Evolutionary conservation across 2,329 filamentous ascomycete species (phyloP).

Genomic region (Chrysoporthe puriensis): DNA sequence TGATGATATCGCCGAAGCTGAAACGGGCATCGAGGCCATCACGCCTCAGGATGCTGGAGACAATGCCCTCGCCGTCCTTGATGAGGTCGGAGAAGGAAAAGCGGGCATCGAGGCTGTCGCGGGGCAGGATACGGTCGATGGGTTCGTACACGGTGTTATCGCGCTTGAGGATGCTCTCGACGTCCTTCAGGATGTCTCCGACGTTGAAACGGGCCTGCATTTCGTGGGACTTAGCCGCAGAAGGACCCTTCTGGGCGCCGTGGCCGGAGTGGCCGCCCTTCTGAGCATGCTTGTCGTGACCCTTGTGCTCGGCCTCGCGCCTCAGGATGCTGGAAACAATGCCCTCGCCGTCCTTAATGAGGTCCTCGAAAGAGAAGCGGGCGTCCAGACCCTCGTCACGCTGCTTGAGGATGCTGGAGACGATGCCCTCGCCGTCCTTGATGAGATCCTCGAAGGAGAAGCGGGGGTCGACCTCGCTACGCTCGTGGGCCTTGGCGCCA

Average conservation of each 20-base stretch:
- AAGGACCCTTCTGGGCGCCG: background rate
- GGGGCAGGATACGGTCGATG: constrained; percentile 8
- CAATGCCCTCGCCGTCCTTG: background rate
- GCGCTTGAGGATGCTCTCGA: constrained; percentile 14
- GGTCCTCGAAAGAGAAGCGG: background rate
- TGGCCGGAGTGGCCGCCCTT: background rate
- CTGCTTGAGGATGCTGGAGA: background rate
- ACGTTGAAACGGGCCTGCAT: constrained; percentile 9
- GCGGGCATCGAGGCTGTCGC: constrained; percentile 7
- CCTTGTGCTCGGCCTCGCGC: background rate
- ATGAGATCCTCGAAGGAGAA: background rate
- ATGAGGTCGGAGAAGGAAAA: constrained; percentile 7
- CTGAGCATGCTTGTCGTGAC: background rate
- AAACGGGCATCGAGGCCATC: constrained; percentile 3
- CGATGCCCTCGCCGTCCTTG: background rate
- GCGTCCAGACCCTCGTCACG: background rate
- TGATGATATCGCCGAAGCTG: constrained; percentile 10
- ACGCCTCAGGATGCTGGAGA: background rate
- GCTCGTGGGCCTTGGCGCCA: background rate
- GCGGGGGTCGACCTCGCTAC: background rate
- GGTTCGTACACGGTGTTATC: background rate
- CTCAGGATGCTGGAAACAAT: background rate
- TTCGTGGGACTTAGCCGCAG: background rate
- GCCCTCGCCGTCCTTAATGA: background rate
- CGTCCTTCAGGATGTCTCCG: constrained; percentile 13